These are phyloP conservation scores for Blakeslea trispora DNA, from an alignment of 371 early-diverging fungal species.

Conservation along the genomic window DNA sequence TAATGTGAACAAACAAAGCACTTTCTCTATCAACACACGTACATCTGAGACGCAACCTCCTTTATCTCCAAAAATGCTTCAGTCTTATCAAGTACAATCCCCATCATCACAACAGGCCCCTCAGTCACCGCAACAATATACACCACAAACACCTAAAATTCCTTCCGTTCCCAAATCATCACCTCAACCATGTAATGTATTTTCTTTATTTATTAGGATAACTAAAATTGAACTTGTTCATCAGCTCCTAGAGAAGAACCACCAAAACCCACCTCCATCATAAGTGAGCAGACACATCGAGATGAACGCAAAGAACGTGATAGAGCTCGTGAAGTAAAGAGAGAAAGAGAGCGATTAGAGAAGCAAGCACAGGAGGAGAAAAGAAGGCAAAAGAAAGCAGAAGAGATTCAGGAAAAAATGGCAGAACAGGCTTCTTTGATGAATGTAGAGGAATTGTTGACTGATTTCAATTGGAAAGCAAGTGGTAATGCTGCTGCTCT, in stretches of 20 bases:
- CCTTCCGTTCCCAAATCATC: conserved; percentile 7
- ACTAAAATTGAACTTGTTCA: no score
- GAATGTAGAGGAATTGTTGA: conserved; percentile 64
- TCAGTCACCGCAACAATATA: not conserved
- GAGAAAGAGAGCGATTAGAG: conserved; percentile 45
- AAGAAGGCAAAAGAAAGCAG: conserved; percentile 39
- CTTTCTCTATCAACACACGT: conserved; percentile 7
- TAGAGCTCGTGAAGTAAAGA: conserved; percentile 32
- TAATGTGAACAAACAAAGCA: not conserved
- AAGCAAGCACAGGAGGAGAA: conserved; percentile 3
- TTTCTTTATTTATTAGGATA: not conserved
- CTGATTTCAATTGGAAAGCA: conserved; percentile 79
- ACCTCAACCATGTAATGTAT: not conserved
- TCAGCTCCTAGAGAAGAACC: conserved; percentile 15
- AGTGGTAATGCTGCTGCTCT: conserved; percentile 73
- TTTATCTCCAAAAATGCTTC: conserved; percentile 5
- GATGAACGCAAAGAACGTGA: conserved; percentile 44
- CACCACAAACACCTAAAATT: not conserved
- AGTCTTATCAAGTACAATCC: not conserved
- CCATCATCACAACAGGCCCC: conserved; percentile 1
- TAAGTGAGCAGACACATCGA: not conserved
- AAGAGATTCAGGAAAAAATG: conserved; percentile 47
- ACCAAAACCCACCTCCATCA: not conserved
- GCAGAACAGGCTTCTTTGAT: conserved; percentile 55
- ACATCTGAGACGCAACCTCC: conserved; percentile 10